Conservation (phyloP, 805 yeast genomes). For the Cyberlindnera japonica region DNA sequence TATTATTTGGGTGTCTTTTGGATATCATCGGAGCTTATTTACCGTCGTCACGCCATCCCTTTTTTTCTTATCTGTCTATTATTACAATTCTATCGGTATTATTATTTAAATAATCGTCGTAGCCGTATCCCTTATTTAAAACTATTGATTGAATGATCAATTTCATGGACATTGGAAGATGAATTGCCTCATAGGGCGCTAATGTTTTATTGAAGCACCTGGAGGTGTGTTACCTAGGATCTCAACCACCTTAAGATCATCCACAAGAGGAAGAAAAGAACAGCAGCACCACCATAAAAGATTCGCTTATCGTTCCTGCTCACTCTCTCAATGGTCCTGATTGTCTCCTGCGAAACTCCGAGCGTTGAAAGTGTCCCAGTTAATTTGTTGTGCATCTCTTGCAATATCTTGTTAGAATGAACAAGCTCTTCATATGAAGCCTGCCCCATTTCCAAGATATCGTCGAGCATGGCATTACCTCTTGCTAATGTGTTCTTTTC, state of each 20-base stretch:
- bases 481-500: conserved; percentile 62
- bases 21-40: not conserved
- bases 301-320: conserved; percentile 84
- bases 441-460: conserved; percentile 85
- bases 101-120: not conserved
- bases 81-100: not conserved
- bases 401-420: conserved; percentile 77
- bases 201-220: not conserved
- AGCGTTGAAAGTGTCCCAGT: conserved; percentile 69
- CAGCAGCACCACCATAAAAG: conserved; percentile 68
- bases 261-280: conserved; percentile 65
- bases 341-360: conserved; percentile 85
- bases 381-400: conserved; percentile 40
- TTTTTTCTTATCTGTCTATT: not conserved
- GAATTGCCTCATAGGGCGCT: too few species aligned
- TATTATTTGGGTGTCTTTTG: not conserved
- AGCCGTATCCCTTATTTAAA: not conserved
- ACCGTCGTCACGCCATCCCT: not conserved
- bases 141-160: not conserved
- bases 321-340: conserved; percentile 71
- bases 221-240: too few species aligned
- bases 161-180: too few species aligned
- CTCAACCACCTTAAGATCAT: conserved; percentile 57
- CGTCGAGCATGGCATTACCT: conserved; percentile 82
- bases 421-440: conserved; percentile 80